A percentile compares a stretch with the other conserved stretches of the same genome.
Conservation (phyloP, 2,329 filamentous ascomycete genomes). For the Penicillium griseofulvum region DNA sequence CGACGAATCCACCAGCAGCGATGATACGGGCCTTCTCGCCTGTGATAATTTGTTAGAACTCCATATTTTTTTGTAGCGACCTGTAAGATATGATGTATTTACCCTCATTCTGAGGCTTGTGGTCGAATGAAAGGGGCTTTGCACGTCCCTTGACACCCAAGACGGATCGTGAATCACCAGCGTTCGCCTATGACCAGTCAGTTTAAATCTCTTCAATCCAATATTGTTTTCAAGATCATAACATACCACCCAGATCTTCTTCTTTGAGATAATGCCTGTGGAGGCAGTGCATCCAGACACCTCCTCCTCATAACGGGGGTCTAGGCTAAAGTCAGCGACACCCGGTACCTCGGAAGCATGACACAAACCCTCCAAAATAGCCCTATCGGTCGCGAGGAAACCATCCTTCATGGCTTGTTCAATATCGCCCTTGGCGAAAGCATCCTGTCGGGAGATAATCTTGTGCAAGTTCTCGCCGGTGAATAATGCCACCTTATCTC, state of each 20-base stretch:
- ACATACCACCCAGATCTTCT: conserved; percentile 94
- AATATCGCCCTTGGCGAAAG: conserved; percentile 86
- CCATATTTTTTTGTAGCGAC: not conserved
- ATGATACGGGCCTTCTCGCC: conserved; percentile 95
- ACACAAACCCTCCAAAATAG: conserved; percentile 83
- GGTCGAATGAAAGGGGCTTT: conserved; percentile 97
- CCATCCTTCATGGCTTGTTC: conserved; percentile 96
- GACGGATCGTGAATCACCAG: conserved; percentile 92
- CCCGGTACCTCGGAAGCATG: not conserved
- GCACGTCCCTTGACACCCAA: conserved; percentile 94
- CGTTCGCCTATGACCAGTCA: conserved; percentile 69
- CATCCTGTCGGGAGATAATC: conserved; percentile 91
- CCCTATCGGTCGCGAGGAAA: conserved; percentile 91
- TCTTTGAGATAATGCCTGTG: conserved; percentile 79
- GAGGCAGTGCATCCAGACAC: conserved; percentile 97
- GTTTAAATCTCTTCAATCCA: conserved; percentile 20
- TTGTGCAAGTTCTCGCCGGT: conserved; percentile 89
- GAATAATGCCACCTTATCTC: conserved; percentile 92
- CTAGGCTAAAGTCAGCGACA: conserved; percentile 49
- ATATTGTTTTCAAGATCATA: not conserved
- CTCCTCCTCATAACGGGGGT: conserved; percentile 95
- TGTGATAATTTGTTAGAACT: conserved; percentile 40
- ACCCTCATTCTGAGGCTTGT: conserved; percentile 99
- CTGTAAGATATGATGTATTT: conserved; percentile 15
- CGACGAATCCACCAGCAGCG: conserved; percentile 93